Base-by-base conservation (phyloP, 495 filamentous ascomycete genomes). In the Aspergillus steynii region DNA sequence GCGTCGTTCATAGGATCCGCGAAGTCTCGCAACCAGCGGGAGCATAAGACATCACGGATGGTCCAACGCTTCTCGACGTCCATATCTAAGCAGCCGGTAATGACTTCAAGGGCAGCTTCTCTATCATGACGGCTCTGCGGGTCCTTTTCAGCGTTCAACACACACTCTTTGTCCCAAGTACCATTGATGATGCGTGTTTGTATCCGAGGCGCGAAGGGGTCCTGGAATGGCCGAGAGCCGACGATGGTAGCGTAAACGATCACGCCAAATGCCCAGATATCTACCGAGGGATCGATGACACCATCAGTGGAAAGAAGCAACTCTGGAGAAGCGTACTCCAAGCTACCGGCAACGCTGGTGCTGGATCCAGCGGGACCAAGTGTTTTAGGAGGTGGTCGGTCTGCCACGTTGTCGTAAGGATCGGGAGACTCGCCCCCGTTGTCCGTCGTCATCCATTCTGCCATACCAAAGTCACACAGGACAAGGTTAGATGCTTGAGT, bases 401-500 rank as follows among this genome's bases (percentile, higher is more conserved):
- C 76, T n/a, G 75, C 77, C 10, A 72, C 77, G 50, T 78, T 71
- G 45, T 80, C 78, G 61, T 74, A 83, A 9, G 73, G 80, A 59
- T 86, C 78, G n/a, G 80, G 76, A 2, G 74, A 75, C 37, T 77
- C 72, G 37, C 75, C 74, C n/a, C 76, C 76, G 48, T 71, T 71
- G 64, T 88, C 85, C 32, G 75, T 81, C 14, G 78, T 77, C 65
- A 89, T 80, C 76, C 87, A 90, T 72, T 91, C 88, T 1, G 89
- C 86, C 79, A 92, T 86, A 45, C 89, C 89, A 64, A 92, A 92
- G 64, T 92, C 89, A 64, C 88, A 90, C 8, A 92, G 79, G 1
- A 88, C 80, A 9, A 92, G 68, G 29, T 83, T 83, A 3, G 86
- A 87, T 7, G 74, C 65, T 12, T 68, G 66, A 3, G 70, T 72